Conservation (phyloP, 1,284 basidiomycete species). For the Takashimella tepidaria region DNA sequence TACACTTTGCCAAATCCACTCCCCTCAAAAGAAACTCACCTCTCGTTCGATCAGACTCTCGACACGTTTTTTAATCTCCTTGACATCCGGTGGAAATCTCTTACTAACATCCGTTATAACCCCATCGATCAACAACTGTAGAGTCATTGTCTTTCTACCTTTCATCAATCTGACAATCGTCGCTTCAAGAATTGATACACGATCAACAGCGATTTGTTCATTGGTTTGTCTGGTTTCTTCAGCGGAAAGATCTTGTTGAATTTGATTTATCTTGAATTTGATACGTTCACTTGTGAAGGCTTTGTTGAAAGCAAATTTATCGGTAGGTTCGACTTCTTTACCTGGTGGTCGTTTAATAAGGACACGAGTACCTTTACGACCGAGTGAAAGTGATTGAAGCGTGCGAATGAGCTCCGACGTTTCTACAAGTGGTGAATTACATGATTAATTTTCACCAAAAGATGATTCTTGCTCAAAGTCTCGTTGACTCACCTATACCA, state of each 20-base stretch:
- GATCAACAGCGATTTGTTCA: conserved; percentile 75
- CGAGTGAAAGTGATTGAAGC: conserved; percentile 86
- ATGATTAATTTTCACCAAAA: neutral
- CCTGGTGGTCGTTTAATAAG: conserved; percentile 74
- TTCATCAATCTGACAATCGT: conserved; percentile 96
- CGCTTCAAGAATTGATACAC: conserved; percentile 80
- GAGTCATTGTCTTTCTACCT: conserved; percentile 74
- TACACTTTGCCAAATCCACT: neutral
- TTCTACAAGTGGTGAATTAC: conserved; percentile 51
- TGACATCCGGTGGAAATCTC: conserved; percentile 51
- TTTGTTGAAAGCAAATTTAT: conserved; percentile 76
- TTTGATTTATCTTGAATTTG: conserved; percentile 90
- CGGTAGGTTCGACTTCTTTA: conserved; percentile 70
- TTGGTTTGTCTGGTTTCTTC: conserved; percentile 84
- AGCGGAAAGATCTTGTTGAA: conserved; percentile 83
- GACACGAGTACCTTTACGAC: conserved; percentile 71
- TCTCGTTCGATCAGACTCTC: conserved; percentile 73
- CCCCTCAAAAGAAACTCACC: conserved; percentile 33
- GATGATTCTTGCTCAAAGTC: too few species aligned
- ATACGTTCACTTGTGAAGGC: conserved; percentile 73
- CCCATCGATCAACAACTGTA: conserved; percentile 60
- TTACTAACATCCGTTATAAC: conserved; percentile 61
- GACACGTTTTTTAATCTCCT: conserved; percentile 76
- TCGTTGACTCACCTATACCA: conserved; percentile 66
- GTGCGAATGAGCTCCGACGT: conserved; percentile 71